A percentile compares a stretch with the other conserved stretches of the same genome.
These are phyloP conservation scores for Meyerozyma athensensis DNA, from an alignment of 1,139 yeast genomes.

Conservation along the genomic window DNA sequence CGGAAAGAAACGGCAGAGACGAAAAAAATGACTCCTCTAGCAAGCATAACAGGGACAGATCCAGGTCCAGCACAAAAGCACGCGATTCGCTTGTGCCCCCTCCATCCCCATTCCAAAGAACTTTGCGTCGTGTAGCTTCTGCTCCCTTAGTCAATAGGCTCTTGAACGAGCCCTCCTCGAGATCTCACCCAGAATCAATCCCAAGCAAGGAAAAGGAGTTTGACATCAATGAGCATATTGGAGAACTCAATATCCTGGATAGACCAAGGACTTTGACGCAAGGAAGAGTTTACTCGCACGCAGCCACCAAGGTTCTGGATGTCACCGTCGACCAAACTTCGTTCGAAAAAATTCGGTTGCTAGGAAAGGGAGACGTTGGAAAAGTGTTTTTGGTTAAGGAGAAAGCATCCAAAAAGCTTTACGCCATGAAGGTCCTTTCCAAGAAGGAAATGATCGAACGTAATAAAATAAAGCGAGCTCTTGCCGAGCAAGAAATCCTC, in stretches of 20 bases:
- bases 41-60: not conserved
- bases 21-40: too few relatives aligned
- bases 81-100: constrained; percentile 11
- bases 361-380: constrained; percentile 98
- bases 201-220: constrained; percentile 21
- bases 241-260: constrained; percentile 42
- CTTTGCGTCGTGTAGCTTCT: constrained; percentile 71
- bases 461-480: constrained; percentile 87
- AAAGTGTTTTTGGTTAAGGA: constrained; percentile 90
- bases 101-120: constrained; percentile 42
- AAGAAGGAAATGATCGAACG: constrained; percentile 94
- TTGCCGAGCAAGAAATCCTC: constrained; percentile 94
- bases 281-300: constrained; percentile 64
- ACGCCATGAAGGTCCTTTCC: constrained; percentile 88
- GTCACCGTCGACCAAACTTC: constrained; percentile 83
- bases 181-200: constrained; percentile 6
- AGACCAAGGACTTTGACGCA: constrained; percentile 51
- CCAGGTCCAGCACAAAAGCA: constrained; percentile 1
- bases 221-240: constrained; percentile 49
- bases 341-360: constrained; percentile 79
- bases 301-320: constrained; percentile 66
- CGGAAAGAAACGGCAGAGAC: too few relatives aligned
- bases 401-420: constrained; percentile 64
- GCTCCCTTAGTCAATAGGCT: constrained; percentile 60
- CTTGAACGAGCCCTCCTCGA: constrained; percentile 22